Percentiles rank a stretch among this genome's conserved stretches.
Conservation (phyloP, 78 protist species). For the Mastigamoeba balamuthi region DNA sequence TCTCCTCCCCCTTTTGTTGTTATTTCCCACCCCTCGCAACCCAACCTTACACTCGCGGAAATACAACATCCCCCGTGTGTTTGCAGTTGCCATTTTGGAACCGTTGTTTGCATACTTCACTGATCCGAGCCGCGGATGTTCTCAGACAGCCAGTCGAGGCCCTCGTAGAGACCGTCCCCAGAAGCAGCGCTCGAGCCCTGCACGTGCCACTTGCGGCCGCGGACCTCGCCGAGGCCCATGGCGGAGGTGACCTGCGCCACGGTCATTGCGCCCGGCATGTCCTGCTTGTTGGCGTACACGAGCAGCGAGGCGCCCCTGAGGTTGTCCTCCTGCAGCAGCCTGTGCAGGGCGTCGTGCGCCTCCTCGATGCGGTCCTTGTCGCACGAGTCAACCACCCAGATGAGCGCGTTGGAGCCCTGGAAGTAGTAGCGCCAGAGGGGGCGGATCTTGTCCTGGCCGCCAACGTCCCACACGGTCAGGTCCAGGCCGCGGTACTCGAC, state of each 20-base stretch:
- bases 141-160: conserved; percentile 54
- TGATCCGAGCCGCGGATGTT: no score
- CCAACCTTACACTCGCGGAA: no score
- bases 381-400: conserved; percentile 78
- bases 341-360: conserved; percentile 58
- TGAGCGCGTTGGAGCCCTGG: conserved; percentile 59
- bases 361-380: conserved; percentile 57
- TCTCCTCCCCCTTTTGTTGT: no score
- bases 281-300: conserved; percentile 76
- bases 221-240: not conserved
- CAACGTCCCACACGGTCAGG: not conserved
- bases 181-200: not conserved
- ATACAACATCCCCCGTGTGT: no score
- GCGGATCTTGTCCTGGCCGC: not conserved
- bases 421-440: conserved; percentile 48
- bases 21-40: no score
- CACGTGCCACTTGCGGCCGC: not conserved
- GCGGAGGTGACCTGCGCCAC: not conserved
- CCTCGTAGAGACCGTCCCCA: conserved; percentile 62
- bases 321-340: conserved; percentile 51
- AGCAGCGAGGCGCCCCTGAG: conserved; percentile 29
- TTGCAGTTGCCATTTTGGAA: no score
- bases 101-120: no score
- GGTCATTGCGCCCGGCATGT: conserved; percentile 2
- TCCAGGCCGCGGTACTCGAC: conserved; percentile 8